These are phyloP conservation scores for Cladophialophora bantiana DNA, from an alignment of 2,329 filamentous ascomycete genomes.

Conservation along the genomic window DNA sequence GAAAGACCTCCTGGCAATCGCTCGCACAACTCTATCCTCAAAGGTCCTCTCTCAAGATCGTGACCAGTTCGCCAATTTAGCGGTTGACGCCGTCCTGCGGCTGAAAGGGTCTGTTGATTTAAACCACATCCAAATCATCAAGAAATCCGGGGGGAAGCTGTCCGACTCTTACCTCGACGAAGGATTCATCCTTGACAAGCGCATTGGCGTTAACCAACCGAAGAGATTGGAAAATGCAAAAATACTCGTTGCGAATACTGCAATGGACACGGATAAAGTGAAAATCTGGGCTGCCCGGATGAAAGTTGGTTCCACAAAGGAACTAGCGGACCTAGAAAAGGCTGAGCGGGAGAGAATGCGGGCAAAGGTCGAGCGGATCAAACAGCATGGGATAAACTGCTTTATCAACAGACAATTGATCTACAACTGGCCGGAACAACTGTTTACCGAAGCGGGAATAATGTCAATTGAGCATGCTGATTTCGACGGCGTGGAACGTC, in stretches of 20 bases:
- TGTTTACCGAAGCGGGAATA: slow-evolving; percentile 97
- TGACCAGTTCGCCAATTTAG: slow-evolving; percentile 87
- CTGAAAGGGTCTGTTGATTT: slow-evolving; percentile 90
- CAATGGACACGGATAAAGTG: slow-evolving; percentile 99
- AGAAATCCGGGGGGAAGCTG: slow-evolving; percentile 97
- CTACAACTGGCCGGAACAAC: slow-evolving; percentile 99
- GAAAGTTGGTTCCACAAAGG: slow-evolving; percentile 94
- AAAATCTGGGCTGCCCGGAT: slow-evolving; percentile 98
- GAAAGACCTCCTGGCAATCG: slow-evolving; percentile 87
- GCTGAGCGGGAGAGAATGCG: slow-evolving; percentile 99
- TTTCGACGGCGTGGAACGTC: slow-evolving; percentile 95
- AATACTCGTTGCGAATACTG: slow-evolving; percentile 96
- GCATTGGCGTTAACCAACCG: slow-evolving; percentile 97
- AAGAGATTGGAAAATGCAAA: slow-evolving; percentile 98
- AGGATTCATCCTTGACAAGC: slow-evolving; percentile 98
- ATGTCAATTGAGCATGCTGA: slow-evolving; percentile 99
- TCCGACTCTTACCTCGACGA: slow-evolving; percentile 97
- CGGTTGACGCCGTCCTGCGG: slow-evolving; percentile 88
- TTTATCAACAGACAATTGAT: slow-evolving; percentile 99
- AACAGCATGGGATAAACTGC: slow-evolving; percentile 98
- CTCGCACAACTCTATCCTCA: slow-evolving; percentile 92
- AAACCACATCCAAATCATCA: slow-evolving; percentile 98
- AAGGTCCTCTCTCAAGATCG: slow-evolving; percentile 96
- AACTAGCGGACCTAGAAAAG: slow-evolving; percentile 97
- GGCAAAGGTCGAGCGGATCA: slow-evolving; percentile 98